Conservation (phyloP, 495 filamentous ascomycete species). For the Aspergillus cristatus region DNA sequence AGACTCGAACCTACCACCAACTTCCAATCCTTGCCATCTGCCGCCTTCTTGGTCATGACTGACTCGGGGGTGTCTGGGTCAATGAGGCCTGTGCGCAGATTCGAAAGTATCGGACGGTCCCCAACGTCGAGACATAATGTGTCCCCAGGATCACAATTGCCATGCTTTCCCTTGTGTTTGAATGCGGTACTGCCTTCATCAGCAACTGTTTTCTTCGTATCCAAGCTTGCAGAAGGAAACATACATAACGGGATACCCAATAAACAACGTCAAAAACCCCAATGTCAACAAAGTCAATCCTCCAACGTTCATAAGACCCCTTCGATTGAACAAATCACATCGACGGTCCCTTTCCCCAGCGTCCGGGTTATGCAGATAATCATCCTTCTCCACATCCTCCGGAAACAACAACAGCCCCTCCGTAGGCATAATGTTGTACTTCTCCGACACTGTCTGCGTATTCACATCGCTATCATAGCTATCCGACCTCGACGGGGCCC, state of each 20-base stretch:
- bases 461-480: constrained; percentile 62
- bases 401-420: constrained; percentile 62
- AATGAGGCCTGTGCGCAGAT: constrained; percentile 52
- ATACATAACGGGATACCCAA: constrained; percentile 68
- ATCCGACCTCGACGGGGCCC: constrained; percentile 49
- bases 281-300: constrained; percentile 51
- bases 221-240: constrained; percentile 11
- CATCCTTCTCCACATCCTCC: constrained; percentile 71
- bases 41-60: constrained; percentile 45
- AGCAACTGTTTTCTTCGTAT: background rate
- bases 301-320: constrained; percentile 61
- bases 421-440: constrained; percentile 68
- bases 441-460: constrained; percentile 69
- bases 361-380: constrained; percentile 66
- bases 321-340: constrained; percentile 58
- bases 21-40: constrained; percentile 52
- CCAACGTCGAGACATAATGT: constrained; percentile 52
- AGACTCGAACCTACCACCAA: constrained; percentile 46
- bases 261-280: constrained; percentile 59
- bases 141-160: constrained; percentile 29
- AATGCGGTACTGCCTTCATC: constrained; percentile 47
- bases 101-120: constrained; percentile 46
- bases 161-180: constrained; percentile 13
- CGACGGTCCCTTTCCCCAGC: constrained; percentile 54
- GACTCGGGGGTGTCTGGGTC: constrained; percentile 63